Evolutionary conservation across 306 rosid species (phyloP), one percentile per base, ranked within the genome.

Genomic region (Vicia sativa): DNA sequence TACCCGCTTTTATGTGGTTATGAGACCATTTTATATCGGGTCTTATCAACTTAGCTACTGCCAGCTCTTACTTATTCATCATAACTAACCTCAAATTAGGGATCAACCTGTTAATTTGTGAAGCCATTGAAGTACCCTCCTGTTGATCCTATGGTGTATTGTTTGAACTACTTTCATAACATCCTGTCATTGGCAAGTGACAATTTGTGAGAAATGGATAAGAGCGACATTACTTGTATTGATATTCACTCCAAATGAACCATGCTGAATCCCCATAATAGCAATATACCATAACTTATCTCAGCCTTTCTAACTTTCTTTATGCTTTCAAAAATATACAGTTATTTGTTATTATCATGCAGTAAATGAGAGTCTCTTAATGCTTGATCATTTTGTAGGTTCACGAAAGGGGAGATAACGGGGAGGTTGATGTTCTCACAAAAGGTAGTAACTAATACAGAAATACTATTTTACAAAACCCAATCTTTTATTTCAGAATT

Each of bases 351-450:
- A 34, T 7, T 34, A 7, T 50, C 39, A 25, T 6, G 26, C 7
- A 58, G 56, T 63, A 6, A 53, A n/a, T 60, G n/a, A 61, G 61
- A 44, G 48, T 44, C 72, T 49, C 54, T 42, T 60, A 65, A 60
- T 53, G 62, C 64, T 77, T 74, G 55, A 61, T 70, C 60, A 3
- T 65, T 67, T 73, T 85, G 60, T 81, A 92, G 98, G 96, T 92
- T 68, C 98, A 89, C 64, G 98, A 92, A 72, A 77, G 84, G 53
- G 26, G 82, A 28, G 95, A 91, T 79, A 87, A 87, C 16, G 93
- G 88, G 12, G 95, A 91, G 75, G 96, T 87, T 65, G 89, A 89
- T 64, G 92, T 92, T 50, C 96, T 92, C 65, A 92, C 98, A 1
- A 92, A 92, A 89, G 98, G 98, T 89, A 49, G 68, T 29, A 34